Evolutionary conservation across 169 alveolate species (phyloP).

Genomic region (Cryptosporidium muris): DNA sequence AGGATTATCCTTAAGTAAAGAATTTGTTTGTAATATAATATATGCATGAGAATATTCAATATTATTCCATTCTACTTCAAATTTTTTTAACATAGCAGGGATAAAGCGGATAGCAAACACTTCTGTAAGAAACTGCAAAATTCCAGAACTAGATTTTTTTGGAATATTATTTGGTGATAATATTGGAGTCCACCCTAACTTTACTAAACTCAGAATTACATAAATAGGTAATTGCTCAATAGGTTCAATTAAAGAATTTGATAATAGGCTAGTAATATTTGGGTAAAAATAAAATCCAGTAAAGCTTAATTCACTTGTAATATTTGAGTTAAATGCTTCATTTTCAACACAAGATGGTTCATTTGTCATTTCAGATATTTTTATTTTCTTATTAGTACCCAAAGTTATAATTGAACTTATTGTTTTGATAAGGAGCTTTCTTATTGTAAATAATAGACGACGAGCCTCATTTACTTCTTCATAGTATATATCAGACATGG

Average conservation of each 20-base stretch:
- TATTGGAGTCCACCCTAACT: neutral
- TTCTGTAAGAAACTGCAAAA: constrained; percentile 1
- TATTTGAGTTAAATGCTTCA: neutral
- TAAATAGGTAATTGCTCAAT: constrained; percentile 13
- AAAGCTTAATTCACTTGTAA: too few species aligned
- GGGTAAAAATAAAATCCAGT: constrained; percentile 23
- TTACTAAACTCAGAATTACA: constrained; percentile 6
- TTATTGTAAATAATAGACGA: constrained; percentile 6
- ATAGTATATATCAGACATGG: neutral
- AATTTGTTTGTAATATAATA: neutral
- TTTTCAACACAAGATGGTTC: constrained; percentile 1
- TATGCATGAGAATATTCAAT: constrained; percentile 22
- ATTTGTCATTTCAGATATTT: neutral
- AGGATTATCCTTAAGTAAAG: too few species aligned
- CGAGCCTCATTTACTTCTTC: constrained; percentile 5
- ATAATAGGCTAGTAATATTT: neutral
- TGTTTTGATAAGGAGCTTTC: constrained; percentile 10
- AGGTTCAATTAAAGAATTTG: constrained; percentile 26
- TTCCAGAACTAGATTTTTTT: constrained; percentile 1
- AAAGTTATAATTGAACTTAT: constrained; percentile 5
- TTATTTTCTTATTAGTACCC: constrained; percentile 25
- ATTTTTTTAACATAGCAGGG: constrained; percentile 7
- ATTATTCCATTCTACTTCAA: constrained; percentile 35
- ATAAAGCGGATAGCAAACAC: constrained; percentile 9
- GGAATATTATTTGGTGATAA: constrained; percentile 37